phyloP scores from a whole-genome alignment of 148 eudicot genomes.

The Arbutus unedo region DNA sequence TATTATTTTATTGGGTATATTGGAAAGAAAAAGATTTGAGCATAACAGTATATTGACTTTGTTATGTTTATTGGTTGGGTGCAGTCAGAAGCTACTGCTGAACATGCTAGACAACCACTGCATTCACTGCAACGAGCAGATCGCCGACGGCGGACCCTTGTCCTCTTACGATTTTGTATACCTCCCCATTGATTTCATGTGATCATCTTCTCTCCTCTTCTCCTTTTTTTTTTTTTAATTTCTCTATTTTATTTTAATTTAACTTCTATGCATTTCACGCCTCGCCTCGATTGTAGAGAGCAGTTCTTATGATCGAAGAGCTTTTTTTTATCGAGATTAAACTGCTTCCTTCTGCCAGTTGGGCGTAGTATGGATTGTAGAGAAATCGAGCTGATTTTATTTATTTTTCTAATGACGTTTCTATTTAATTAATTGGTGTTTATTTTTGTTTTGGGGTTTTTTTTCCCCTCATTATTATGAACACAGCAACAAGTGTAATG shows the following conservation, averaged over 20 bases:
- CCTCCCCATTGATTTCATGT: conserved; percentile 90
- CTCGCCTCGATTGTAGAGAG: too few species aligned
- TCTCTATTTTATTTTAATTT: not conserved
- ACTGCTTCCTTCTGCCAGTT: too few species aligned
- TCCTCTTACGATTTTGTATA: conserved; percentile 92
- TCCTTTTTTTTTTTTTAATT: too few species aligned
- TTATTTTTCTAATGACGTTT: not conserved
- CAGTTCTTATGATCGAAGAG: too few species aligned
- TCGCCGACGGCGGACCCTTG: conserved; percentile 51
- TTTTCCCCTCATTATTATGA: too few species aligned
- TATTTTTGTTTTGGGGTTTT: not conserved
- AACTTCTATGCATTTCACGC: not conserved
- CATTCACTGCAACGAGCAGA: conserved; percentile 90
- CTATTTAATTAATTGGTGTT: not conserved
- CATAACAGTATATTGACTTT: not conserved
- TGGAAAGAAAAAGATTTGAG: not conserved
- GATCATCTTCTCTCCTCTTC: not conserved
- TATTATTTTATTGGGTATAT: too few species aligned
- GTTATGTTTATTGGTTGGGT: not conserved
- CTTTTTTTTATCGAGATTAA: too few species aligned
- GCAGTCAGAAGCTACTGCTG: conserved; percentile 89
- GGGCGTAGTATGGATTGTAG: too few species aligned
- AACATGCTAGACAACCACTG: conserved; percentile 99
- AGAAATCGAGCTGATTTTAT: too few species aligned
- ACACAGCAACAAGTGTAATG: conserved; percentile 86